Evolutionary conservation across 208 protist species (phyloP), one percentile per base, ranked within the genome.

Genomic region (Acanthamoeba lenticulata): DNA sequence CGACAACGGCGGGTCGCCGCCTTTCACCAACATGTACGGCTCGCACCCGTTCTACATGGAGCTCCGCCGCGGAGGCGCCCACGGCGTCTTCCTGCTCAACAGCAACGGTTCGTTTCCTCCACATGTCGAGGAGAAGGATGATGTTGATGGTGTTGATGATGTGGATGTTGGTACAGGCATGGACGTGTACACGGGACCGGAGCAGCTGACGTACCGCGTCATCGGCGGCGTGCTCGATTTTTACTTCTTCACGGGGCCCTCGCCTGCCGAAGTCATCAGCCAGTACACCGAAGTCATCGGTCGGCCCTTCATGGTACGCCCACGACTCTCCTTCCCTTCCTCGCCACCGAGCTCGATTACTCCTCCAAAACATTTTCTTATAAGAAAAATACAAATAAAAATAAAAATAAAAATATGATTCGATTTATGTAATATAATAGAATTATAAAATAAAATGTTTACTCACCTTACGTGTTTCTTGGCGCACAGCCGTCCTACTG

Each of bases 241-340:
- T 0, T 98, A 95, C 85, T 94, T 99, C n/a, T 97, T 98, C 40
- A 34, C 93, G 7, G 97, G 97, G 24, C 97, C 97, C n/a, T 93
- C 88, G 0, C 95, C 97, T 29, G 32, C 92, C 6, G 55, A 95
- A 27, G 97, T 98, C 27, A 93, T 97, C 44, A 38, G 93, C 69
- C 94, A 97, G 94, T 98, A 98, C 94, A 86, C 67, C 15, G 60
- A 92, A 6, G 32, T 98, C 0, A 96, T 98, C 42, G 97, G 98
- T 36, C 93, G 79, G 5, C 96, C 97, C 13, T n/a, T 72, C 52
- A 95, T 98, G 86, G 90, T 95, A 55, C n/a, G n/a, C n/a, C n/a
- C n/a, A n/a, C n/a, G n/a, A n/a, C 95, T 96, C 1, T 95, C 92
- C 40, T n/a, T n/a, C n/a, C n/a, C n/a, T n/a, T n/a, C n/a, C n/a